phyloP scores from a whole-genome alignment of 2,329 filamentous ascomycete genomes.

The Exophiala lecanii-corni region DNA sequence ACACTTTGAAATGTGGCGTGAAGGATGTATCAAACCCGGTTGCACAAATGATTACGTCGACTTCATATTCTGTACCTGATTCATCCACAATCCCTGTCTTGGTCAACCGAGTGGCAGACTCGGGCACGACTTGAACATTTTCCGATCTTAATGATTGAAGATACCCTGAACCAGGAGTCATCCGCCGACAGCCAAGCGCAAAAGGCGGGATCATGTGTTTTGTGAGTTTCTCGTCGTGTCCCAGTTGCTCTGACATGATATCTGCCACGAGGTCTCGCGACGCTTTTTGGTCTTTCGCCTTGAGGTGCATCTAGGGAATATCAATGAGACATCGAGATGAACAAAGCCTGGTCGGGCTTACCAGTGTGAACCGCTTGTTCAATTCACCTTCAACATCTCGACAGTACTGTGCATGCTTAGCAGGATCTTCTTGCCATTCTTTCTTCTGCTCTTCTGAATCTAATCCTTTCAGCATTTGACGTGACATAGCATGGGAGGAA shows the following conservation, averaged over 20 bases:
- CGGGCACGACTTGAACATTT: conserved; percentile 38
- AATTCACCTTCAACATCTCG: conserved; percentile 48
- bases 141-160: conserved; percentile 38
- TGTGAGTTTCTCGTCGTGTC: conserved; percentile 35
- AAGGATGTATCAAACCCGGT: conserved; percentile 37
- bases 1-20: conserved; percentile 33
- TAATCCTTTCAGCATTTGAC: conserved; percentile 4
- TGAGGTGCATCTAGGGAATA: conserved; percentile 15
- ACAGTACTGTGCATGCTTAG: conserved; percentile 41
- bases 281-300: conserved; percentile 26
- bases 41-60: conserved; percentile 36
- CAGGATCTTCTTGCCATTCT: conserved; percentile 39
- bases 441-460: conserved; percentile 25
- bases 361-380: conserved; percentile 47
- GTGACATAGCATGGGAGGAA: neutral
- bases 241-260: conserved; percentile 22
- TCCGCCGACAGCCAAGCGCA: conserved; percentile 39
- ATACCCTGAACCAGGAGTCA: conserved; percentile 42
- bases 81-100: conserved; percentile 37
- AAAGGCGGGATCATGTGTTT: conserved; percentile 46
- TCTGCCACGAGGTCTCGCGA: conserved; percentile 30
- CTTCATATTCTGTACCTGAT: conserved; percentile 34
- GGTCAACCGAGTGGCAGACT: conserved; percentile 36
- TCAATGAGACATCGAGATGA: conserved; percentile 3
- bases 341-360: neutral